Evolutionary conservation across 2,329 filamentous ascomycete species (phyloP).

Genomic region (Colletotrichum zoysiae): DNA sequence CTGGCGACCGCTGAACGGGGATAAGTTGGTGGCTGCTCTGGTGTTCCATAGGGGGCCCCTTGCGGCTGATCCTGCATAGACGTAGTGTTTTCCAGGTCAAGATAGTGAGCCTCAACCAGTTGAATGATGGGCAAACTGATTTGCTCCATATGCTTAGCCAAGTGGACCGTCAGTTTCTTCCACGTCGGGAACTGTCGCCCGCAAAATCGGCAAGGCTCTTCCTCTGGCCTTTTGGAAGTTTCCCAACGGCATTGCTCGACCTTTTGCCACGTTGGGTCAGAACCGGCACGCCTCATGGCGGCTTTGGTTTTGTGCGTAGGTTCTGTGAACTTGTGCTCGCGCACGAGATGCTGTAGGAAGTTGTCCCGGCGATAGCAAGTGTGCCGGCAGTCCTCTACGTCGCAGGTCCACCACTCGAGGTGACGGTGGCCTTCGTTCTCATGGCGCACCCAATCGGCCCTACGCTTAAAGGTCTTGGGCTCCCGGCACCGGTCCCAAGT

Average conservation of each 20-base stretch:
- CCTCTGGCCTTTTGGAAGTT: conserved; percentile 72
- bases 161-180: conserved; percentile 93
- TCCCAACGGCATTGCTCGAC: conserved; percentile 83
- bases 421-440: conserved; percentile 93
- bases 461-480: conserved; percentile 94
- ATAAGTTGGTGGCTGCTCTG: too few species aligned
- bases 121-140: conserved; percentile 84
- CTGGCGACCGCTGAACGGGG: too few species aligned
- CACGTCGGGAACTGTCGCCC: conserved; percentile 83
- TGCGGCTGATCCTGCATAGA: conserved; percentile 71
- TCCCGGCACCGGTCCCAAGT: conserved; percentile 87
- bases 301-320: conserved; percentile 83
- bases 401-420: conserved; percentile 91
- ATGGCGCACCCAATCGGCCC: conserved; percentile 95
- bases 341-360: conserved; percentile 91
- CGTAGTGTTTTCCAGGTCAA: conserved; percentile 74
- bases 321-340: conserved; percentile 88
- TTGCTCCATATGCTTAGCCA: conserved; percentile 95
- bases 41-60: conserved; percentile 48
- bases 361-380: conserved; percentile 90
- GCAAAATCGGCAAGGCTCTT: conserved; percentile 90
- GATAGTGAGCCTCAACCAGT: conserved; percentile 64
- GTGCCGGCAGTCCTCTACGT: conserved; percentile 83
- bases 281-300: conserved; percentile 69
- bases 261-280: conserved; percentile 79